Evolutionary conservation across 2,329 filamentous ascomycete genomes (phyloP), one percentile per base, ranked within the genome.

Genomic region (Colletotrichum ledebouriae): DNA sequence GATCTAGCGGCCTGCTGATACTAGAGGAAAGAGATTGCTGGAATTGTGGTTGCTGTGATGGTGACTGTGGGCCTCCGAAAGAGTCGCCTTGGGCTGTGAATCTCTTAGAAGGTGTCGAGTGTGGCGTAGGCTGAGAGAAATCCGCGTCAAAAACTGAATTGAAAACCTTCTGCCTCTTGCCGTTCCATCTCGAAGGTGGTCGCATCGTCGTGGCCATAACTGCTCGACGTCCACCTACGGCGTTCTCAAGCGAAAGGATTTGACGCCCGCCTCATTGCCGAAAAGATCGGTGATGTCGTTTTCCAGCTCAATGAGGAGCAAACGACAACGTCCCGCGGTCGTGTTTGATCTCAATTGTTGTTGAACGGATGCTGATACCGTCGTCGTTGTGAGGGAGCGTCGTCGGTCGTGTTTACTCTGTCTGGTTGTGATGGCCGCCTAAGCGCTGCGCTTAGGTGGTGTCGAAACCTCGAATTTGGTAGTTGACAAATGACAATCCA

Each of bases 91-190:
- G 77, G 41, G 80, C 79, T 4, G 81, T 73, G 64, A 80, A 81
- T 47, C 77, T 73, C 53, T 79, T 72, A 15, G 80, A 74, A 39
- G 79, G 78, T 13, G 78, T 81, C 22, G 79, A 76, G 58, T 77
- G 76, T 41, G 85, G 82, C 61, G 85, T 84, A 47, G 85, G 82
- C 74, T 83, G 84, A 15, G 82, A 82, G 71, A 82, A 73, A 67
- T 86, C 83, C 15, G 81, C 82, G 68, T 83, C 83, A 76, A 89
- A 89, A 73, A 89, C 85, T 29, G 86, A 88, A 70, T 81, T 81
- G 72, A 89, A 84, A 49, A 87, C 79, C 70, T 80, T 83, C 64
- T 83, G 82, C 72, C 81, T 85, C 69, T 60, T 69, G 60, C 52
- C 58, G 53, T 25, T 60, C 59, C 69, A 69, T 59, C 60, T 63